Base-by-base conservation (phyloP, 352 stramenopile species). In the Saprolegnia parasitica region DNA sequence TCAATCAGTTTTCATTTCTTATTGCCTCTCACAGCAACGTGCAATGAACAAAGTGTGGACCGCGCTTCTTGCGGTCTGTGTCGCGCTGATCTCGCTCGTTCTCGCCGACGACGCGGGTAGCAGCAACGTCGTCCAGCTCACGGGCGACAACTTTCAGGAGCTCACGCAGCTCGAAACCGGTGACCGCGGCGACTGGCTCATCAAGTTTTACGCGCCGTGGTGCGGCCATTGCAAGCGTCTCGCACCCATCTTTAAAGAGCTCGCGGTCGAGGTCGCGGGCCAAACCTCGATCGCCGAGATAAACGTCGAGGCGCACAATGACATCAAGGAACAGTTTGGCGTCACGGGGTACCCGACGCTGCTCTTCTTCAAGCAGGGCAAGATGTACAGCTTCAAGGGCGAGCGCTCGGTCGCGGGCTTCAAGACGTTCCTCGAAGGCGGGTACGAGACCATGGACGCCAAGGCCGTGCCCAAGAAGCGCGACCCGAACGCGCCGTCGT, bases 101-200 rank as follows among this genome's bases (percentile, higher is more conserved):
- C 4, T 56, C 49, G 23, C 10, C 20, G 49, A 18, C 49, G 23
- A 16, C 10, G 49, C 23, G n/a, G n/a, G n/a, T n/a, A n/a, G n/a
- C 20, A 23, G 16, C 10, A 18, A 18, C 49, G 49, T 32, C 23
- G 15, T 56, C 21, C 20, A 56, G 20, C 21, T 56, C 16, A 56
- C 49, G 4, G 16, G 16, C 20, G 49, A 23, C 16, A 56, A 18
- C 16, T 56, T 56, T 56, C 1, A 56, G 1, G 23, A 16, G 65
- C 5, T 37, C 67, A 68, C 23, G 56, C 61, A 21, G 71, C 67
- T 45, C 67, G 68, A 26, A 50, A 72, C 40, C 16, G 29, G 24
- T 39, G 35, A 23, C 49, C 65, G 3, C 55, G 66, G 13, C 56
- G 47, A 49, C 62, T 76, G 13, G 45, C 73, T 35, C 32, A 68